Base-by-base conservation (phyloP, 2,329 filamentous ascomycete species). In the Talaromyces islandicus region DNA sequence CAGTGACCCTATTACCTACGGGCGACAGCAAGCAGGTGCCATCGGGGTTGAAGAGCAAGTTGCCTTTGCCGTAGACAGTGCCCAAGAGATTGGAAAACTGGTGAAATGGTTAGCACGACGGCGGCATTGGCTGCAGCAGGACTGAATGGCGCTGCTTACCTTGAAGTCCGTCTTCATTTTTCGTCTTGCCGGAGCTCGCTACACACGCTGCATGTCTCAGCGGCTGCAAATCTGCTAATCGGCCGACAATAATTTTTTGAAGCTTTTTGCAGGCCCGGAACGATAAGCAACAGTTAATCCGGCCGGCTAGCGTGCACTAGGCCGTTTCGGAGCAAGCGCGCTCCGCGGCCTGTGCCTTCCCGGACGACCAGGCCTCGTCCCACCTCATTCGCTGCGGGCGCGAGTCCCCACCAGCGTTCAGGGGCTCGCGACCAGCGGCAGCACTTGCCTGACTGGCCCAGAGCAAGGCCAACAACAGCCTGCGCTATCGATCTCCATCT, bases 101-200 rank as follows among this genome's bases (percentile, higher is more conserved):
- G 27, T 24, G 14, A 56, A 1, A 50, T 53, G n/a, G 27, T 63
- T 29, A 58, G 50, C 51, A 14, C 14, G 62, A 62, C 48, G 66
- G 43, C 38, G 14, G 55, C 24, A 32, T 43, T 25, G 57, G 11
- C 10, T n/a, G 30, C 43, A 4, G 27, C 60, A 51, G 58, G 14
- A n/a, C 48, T 19, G 1, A n/a, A 54, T 19, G 1, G 12, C 4
- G 25, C 1, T n/a, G 53, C 58, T 62, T 61, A 95, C 93, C 87
- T 94, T 95, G 77, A 97, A 99, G 79, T 97, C 93, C 67, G 92
- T 97, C 89, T 97, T 99, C 94, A 99, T 99, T 63, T 64, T 82
- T 52, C 41, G 32, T 56, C 56, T 50, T 64, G 64, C 60, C 57
- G 46, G 35, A 52, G 30, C 60, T 53, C 52, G 41, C 58, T 56